These are phyloP conservation scores for Aphanomyces euteiches DNA, from an alignment of 352 stramenopile species.

Conservation along the genomic window DNA sequence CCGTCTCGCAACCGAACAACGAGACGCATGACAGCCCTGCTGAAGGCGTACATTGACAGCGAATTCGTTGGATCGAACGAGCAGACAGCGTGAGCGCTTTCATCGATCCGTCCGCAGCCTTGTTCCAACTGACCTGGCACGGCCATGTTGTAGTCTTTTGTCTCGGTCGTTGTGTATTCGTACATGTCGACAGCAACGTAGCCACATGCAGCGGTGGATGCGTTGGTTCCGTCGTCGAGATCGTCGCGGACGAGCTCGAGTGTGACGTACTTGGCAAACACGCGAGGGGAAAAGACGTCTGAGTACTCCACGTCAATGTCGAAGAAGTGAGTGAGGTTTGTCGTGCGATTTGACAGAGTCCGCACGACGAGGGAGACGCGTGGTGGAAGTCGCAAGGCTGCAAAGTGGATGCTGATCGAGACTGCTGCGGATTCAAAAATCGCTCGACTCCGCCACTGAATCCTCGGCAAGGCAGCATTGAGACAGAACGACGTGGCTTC, in stretches of 20 bases:
- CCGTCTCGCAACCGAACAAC: neutral
- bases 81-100: slow-evolving; percentile 11
- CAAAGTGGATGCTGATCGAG: neutral
- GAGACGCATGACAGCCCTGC: slow-evolving; percentile 14
- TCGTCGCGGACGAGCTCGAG: neutral
- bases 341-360: neutral
- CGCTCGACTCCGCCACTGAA: neutral
- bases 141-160: neutral
- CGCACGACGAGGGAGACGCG: neutral
- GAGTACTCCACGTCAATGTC: neutral
- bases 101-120: slow-evolving; percentile 2
- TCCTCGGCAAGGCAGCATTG: too few relatives aligned
- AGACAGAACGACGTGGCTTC: too few relatives aligned
- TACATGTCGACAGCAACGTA: neutral
- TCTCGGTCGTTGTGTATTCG: neutral
- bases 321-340: neutral
- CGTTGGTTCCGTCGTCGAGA: neutral
- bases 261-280: neutral
- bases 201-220: neutral
- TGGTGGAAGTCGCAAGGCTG: neutral
- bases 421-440: neutral
- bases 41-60: slow-evolving; percentile 7
- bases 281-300: neutral
- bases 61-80: neutral
- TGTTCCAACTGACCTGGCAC: slow-evolving; percentile 18